Evolutionary conservation across 78 protist species (phyloP).

Genomic region (Dictyostelium brefeldianum): DNA sequence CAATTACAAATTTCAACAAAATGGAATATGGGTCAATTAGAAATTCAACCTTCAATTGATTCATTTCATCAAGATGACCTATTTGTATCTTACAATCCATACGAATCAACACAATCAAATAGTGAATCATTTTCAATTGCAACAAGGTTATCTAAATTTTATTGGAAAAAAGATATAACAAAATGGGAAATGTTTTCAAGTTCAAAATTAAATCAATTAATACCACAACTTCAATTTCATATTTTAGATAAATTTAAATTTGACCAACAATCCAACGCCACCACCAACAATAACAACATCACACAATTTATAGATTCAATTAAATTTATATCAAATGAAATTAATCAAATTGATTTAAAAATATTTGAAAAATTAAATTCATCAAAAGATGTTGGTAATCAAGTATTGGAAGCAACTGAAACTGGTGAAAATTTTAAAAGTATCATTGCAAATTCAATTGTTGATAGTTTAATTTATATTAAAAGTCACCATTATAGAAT

Average conservation of each 20-base stretch:
- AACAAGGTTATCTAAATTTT: conserved; percentile 34
- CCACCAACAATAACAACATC: background rate
- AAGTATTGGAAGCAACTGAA: background rate
- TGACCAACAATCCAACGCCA: background rate
- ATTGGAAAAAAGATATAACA: conserved; percentile 3
- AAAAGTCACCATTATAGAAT: conserved; percentile 40
- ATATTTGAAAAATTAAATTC: conserved; percentile 24
- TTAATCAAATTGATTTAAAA: background rate
- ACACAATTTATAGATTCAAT: conserved; percentile 30
- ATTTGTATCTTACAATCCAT: conserved; percentile 31
- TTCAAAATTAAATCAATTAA: conserved; percentile 39
- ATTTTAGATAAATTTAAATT: background rate
- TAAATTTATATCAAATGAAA: conserved; percentile 11
- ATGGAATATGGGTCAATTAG: conserved; percentile 48
- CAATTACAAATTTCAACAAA: background rate
- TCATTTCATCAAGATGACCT: conserved; percentile 27
- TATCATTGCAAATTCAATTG: background rate
- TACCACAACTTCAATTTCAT: conserved; percentile 30
- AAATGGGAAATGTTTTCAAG: conserved; percentile 54
- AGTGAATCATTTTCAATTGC: conserved; percentile 10
- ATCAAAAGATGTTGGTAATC: background rate
- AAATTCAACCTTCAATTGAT: conserved; percentile 8
- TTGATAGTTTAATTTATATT: conserved; percentile 38
- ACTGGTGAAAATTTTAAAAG: background rate
- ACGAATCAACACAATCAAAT: background rate